Evolutionary conservation across 306 rosid genomes (phyloP).

Genomic region (Medicago truncatula): DNA sequence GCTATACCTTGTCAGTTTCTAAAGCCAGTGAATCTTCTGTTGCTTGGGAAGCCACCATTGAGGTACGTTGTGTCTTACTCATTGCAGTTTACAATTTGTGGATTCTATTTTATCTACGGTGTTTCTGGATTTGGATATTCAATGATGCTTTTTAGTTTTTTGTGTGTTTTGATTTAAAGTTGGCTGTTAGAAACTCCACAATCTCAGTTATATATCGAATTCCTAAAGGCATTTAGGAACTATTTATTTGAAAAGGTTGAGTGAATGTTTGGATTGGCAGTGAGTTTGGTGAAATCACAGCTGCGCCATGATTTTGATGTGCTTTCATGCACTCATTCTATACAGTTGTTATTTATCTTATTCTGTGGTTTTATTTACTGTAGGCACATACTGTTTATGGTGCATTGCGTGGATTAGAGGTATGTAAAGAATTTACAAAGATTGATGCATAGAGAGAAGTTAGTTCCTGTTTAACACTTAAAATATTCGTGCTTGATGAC

Average conservation of each 20-base stretch:
- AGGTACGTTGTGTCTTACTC: slow-evolving; percentile 51
- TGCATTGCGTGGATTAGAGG: slow-evolving; percentile 61
- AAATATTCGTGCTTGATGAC: slow-evolving; percentile 29
- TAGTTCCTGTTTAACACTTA: slow-evolving; percentile 32
- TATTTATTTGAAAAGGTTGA: too few species aligned
- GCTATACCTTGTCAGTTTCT: slow-evolving; percentile 69
- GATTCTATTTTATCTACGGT: not conserved
- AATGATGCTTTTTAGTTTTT: too few species aligned
- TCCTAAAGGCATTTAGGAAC: too few species aligned
- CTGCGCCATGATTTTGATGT: not conserved
- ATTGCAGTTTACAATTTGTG: slow-evolving; percentile 3
- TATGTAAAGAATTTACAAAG: slow-evolving; percentile 35
- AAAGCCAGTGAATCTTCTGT: slow-evolving; percentile 56
- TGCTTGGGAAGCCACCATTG: slow-evolving; percentile 66
- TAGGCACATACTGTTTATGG: slow-evolving; percentile 60
- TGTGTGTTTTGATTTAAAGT: too few species aligned
- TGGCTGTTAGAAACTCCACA: too few species aligned
- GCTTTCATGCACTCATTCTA: slow-evolving; percentile 17
- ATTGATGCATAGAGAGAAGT: not conserved
- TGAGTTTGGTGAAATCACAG: too few species aligned
- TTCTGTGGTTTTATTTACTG: slow-evolving; percentile 32
- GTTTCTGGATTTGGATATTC: too few species aligned
- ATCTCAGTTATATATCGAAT: too few species aligned
- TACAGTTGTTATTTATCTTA: slow-evolving; percentile 29
- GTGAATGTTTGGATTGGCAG: too few species aligned